Conservation (phyloP, 306 rosid genomes). For the Cajanus cajan region DNA sequence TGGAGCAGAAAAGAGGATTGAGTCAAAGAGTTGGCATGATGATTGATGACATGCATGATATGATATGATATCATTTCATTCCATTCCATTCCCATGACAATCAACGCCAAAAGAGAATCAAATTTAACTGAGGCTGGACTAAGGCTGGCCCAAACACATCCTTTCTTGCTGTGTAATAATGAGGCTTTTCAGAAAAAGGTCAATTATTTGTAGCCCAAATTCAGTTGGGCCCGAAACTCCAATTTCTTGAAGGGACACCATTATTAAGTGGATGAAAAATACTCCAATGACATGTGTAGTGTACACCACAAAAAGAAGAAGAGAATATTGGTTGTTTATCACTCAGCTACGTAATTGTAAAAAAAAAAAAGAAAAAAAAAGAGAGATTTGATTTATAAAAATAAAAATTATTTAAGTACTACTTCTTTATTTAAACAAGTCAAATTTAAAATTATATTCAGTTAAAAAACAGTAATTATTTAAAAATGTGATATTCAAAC, state of each 20-base stretch:
- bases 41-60: not conserved
- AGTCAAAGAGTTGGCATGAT: not conserved
- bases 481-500: too few species aligned
- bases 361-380: too few species aligned
- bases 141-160: slow-evolving; percentile 2
- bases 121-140: not conserved
- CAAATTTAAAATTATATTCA: too few species aligned
- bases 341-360: too few species aligned
- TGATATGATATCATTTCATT: not conserved
- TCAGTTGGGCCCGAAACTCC: not conserved
- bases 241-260: not conserved
- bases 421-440: too few species aligned
- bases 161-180: slow-evolving; percentile 11
- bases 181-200: slow-evolving; percentile 4
- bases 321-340: too few species aligned
- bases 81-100: not conserved
- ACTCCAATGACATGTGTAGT: not conserved
- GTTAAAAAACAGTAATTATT: too few species aligned
- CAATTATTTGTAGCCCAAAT: slow-evolving; percentile 26
- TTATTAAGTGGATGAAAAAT: not conserved
- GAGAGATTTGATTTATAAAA: too few species aligned
- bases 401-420: too few species aligned
- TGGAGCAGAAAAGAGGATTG: not conserved
- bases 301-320: not conserved
- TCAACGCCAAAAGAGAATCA: slow-evolving; percentile 10